Evolutionary conservation across 2,329 filamentous ascomycete species (phyloP), one percentile per base, ranked within the genome.

Genomic region (Beauveria varroae): DNA sequence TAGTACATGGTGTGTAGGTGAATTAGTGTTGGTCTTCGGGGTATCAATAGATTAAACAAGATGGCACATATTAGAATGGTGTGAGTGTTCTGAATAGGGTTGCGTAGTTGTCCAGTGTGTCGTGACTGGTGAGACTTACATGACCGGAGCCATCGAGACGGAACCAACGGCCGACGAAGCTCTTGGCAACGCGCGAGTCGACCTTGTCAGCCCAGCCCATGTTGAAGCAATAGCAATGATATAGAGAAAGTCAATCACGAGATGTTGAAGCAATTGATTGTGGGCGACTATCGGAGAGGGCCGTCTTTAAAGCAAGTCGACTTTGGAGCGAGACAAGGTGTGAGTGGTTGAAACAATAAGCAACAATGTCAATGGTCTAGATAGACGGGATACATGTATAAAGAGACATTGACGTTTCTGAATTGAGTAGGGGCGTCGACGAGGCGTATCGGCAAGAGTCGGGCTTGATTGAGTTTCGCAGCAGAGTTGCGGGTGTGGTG

Each of bases 131-230:
- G 16, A 55, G 41, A 81, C 86, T 79, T 82, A 90, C 88, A 82
- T 93, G 89, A 68, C 90, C 90, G 44, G 84, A 91, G 66, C 89
- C 89, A 64, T 96, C 90, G 46, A 96, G 84, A 66, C 86, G 84
- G 76, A 96, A 96, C 78, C 86, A 89, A 66, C 80, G 79, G 64
- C 90, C 90, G 63, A 91, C 80, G 40, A 80, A 73, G 70, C 86
- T 87, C 64, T 75, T 77, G 63, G 89, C 90, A 66, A 92, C 81
- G 63, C 76, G 79, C 64, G 69, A 68, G 71, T 88, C 86, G 71
- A 77, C 68, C 4, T 69, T 77, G 16, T 84, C 73, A 58, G 78
- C 69, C 79, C 79, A 82, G 67, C 71, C 74, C 79, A 82, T 83
- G 49, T 22, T 55, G 41, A 28, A 22, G n/a, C 24, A 22, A 43